Conservation (phyloP, 495 filamentous ascomycete genomes). For the Copromyces sp. region DNA sequence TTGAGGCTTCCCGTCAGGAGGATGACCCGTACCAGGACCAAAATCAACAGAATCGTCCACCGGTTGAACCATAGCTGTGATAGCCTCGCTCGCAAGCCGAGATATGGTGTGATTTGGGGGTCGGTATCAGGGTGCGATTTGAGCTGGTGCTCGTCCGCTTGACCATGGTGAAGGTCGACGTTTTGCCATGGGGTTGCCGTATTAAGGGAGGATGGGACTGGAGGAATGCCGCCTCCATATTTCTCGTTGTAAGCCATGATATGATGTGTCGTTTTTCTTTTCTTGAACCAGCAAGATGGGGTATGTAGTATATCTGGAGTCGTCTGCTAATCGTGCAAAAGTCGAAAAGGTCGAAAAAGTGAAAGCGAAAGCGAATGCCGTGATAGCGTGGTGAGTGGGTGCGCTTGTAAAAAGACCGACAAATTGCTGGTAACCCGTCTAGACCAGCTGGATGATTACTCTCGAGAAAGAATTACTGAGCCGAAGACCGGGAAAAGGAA, state of each 20-base stretch:
- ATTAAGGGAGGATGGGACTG: slow-evolving; percentile 17
- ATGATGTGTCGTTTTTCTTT: neutral
- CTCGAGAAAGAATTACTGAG: slow-evolving; percentile 1
- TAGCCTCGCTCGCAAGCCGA: slow-evolving; percentile 77
- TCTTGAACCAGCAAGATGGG: slow-evolving; percentile 6
- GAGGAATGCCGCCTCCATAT: slow-evolving; percentile 10
- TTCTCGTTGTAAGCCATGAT: slow-evolving; percentile 20
- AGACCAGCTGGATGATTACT: slow-evolving; percentile 15
- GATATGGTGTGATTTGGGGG: slow-evolving; percentile 68
- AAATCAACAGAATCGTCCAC: slow-evolving; percentile 84
- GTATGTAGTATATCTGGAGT: neutral
- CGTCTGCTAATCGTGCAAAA: neutral
- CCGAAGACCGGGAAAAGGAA: slow-evolving; percentile 6
- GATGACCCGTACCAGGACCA: slow-evolving; percentile 72
- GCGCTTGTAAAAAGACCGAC: neutral
- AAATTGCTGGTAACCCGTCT: slow-evolving; percentile 1
- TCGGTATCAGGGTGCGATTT: slow-evolving; percentile 17
- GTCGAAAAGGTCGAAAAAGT: neutral
- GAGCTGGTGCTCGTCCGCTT: neutral
- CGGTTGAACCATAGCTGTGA: slow-evolving; percentile 96
- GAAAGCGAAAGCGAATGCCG: neutral
- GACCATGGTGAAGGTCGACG: slow-evolving; percentile 8
- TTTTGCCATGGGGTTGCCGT: slow-evolving; percentile 14
- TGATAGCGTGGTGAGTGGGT: neutral
- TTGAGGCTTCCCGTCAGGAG: slow-evolving; percentile 62